phyloP scores from a whole-genome alignment of 129 eudicot genomes.

The Dittrichia graveolens region DNA sequence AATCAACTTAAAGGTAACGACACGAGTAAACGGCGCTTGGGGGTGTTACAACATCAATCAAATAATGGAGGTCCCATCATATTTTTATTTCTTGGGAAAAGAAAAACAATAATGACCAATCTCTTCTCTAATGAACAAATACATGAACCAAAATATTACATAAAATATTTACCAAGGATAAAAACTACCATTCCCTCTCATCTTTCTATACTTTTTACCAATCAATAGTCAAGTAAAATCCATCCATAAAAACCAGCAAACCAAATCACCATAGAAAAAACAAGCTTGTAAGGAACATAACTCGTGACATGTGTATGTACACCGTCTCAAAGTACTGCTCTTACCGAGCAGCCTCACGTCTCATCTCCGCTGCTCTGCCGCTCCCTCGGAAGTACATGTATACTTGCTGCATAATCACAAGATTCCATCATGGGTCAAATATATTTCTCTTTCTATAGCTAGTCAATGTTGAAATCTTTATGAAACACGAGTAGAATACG shows the following conservation, averaged over 20 bases:
- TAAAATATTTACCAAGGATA: constrained; percentile 32
- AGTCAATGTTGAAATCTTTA: not conserved
- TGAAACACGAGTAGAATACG: not conserved
- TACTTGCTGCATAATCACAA: constrained; percentile 76
- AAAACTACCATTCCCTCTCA: constrained; percentile 7
- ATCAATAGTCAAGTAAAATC: constrained; percentile 9
- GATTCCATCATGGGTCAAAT: constrained; percentile 10
- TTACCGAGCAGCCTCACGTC: constrained; percentile 62
- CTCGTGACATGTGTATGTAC: not conserved
- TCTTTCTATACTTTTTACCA: constrained; percentile 1
- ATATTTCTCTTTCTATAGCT: not conserved
- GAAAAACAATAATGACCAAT: not conserved
- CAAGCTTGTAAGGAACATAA: constrained; percentile 5
- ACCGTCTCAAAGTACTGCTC: constrained; percentile 47
- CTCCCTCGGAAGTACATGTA: constrained; percentile 97
- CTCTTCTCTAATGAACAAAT: constrained; percentile 10
- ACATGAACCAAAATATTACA: constrained; percentile 7
- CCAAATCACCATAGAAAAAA: constrained; percentile 10
- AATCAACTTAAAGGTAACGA: too few relatives aligned
- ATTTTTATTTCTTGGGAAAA: too few relatives aligned
- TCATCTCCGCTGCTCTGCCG: constrained; percentile 85
- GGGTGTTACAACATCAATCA: too few relatives aligned
- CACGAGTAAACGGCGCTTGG: too few relatives aligned
- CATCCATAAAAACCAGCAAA: constrained; percentile 10
- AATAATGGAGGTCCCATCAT: too few relatives aligned